Conservation (phyloP, 495 filamentous ascomycete genomes). For the Penicillium bovifimosum region DNA sequence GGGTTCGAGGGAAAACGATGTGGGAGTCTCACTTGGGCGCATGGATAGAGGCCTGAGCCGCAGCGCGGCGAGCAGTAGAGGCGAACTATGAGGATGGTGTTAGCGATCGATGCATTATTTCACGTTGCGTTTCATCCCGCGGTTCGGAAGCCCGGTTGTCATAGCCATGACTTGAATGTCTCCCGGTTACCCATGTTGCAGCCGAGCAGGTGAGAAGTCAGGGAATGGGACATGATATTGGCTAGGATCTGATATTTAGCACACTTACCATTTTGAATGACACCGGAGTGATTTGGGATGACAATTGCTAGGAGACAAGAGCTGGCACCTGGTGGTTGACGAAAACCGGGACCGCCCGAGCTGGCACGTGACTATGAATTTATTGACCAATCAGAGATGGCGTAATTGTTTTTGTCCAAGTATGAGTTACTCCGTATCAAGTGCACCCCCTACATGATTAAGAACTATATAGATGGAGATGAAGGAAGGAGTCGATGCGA, state of each 20-base stretch:
- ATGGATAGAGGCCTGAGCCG: slow-evolving; percentile 38
- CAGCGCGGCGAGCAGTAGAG: slow-evolving; percentile 41
- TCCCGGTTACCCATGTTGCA: background rate
- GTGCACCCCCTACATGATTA: background rate
- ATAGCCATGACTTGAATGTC: slow-evolving; percentile 5
- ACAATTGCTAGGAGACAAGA: slow-evolving; percentile 29
- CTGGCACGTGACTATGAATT: background rate
- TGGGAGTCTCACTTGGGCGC: slow-evolving; percentile 39
- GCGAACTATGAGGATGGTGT: slow-evolving; percentile 30
- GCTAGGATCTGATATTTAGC: background rate
- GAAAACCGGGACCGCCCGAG: slow-evolving; percentile 38
- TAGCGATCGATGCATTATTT: slow-evolving; percentile 18
- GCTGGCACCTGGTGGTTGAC: slow-evolving; percentile 28
- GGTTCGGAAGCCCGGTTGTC: slow-evolving; percentile 4
- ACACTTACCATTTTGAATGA: slow-evolving; percentile 1
- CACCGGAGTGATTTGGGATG: slow-evolving; percentile 20
- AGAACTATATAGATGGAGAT: too few relatives aligned
- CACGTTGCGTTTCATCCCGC: slow-evolving; percentile 6
- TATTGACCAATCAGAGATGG: slow-evolving; percentile 26
- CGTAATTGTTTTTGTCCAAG: slow-evolving; percentile 2
- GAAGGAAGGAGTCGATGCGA: too few relatives aligned
- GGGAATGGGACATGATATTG: background rate
- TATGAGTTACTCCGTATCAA: background rate
- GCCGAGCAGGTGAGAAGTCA: background rate
- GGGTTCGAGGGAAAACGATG: background rate